Percentiles rank a stretch among this genome's conserved stretches.
Conservation (phyloP, 768 basidiomycete species). For the Tricholoma bakamatsutake region DNA sequence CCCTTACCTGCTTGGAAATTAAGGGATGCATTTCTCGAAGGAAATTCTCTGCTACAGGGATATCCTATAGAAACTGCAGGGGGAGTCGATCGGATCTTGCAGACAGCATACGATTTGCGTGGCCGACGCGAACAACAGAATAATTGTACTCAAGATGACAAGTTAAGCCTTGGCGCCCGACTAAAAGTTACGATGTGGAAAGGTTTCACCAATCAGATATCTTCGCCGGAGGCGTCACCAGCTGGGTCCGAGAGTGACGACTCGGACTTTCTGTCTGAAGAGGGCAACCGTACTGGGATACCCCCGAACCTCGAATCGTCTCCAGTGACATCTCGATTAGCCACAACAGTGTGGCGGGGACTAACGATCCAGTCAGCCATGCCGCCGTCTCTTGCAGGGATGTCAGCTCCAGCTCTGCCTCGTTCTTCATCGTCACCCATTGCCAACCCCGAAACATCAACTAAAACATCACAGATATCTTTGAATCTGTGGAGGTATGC, state of each 20-base stretch:
- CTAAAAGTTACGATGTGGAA: conserved; percentile 61
- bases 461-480: conserved; percentile 17
- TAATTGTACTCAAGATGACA: conserved; percentile 23
- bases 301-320: conserved; percentile 18
- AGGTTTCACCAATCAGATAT: conserved; percentile 52
- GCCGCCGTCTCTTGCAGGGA: conserved; percentile 41
- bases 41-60: conserved; percentile 53
- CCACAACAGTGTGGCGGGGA: conserved; percentile 68
- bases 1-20: conserved; percentile 45
- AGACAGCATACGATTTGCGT: conserved; percentile 58
- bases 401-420: conserved; percentile 22
- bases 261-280: conserved; percentile 25
- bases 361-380: conserved; percentile 71
- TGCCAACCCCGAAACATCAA: background rate
- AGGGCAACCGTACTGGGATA: conserved; percentile 42
- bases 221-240: conserved; percentile 31
- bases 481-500: conserved; percentile 64
- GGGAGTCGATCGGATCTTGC: conserved; percentile 65
- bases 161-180: conserved; percentile 46
- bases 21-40: conserved; percentile 62
- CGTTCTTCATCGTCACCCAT: conserved; percentile 17
- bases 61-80: conserved; percentile 65
- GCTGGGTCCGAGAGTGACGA: conserved; percentile 28
- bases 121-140: conserved; percentile 40
- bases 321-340: conserved; percentile 46